phyloP scores from a whole-genome alignment of 768 basidiomycete genomes.

The Mycena alexandri region DNA sequence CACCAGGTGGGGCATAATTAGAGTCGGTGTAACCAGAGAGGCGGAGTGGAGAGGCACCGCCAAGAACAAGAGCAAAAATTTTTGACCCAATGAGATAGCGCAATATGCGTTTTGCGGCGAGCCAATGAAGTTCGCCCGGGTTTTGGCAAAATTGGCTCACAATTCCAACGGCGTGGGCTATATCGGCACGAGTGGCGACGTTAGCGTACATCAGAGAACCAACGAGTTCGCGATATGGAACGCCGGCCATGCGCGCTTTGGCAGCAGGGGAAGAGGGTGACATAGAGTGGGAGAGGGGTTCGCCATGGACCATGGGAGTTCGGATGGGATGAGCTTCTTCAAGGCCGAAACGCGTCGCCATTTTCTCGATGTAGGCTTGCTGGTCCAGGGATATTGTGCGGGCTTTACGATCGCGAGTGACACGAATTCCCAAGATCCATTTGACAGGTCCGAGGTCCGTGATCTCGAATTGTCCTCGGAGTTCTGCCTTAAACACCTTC shows the following conservation, averaged over 20 bases:
- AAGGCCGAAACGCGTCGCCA: slow-evolving; percentile 2
- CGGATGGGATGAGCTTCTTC: slow-evolving; percentile 6
- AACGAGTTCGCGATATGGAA: neutral
- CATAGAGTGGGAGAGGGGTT: slow-evolving; percentile 36
- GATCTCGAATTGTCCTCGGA: slow-evolving; percentile 30
- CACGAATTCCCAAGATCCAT: slow-evolving; percentile 43
- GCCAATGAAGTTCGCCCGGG: slow-evolving; percentile 39
- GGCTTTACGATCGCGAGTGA: slow-evolving; percentile 17
- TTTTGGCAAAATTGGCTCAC: no score
- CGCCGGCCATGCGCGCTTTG: neutral
- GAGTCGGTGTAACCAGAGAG: slow-evolving; percentile 11
- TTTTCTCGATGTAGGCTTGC: slow-evolving; percentile 7
- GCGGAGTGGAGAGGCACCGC: neutral
- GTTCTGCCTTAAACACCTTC: slow-evolving; percentile 25
- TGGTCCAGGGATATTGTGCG: slow-evolving; percentile 8
- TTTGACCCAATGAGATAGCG: slow-evolving; percentile 47
- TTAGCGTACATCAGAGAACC: neutral
- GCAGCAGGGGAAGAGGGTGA: neutral
- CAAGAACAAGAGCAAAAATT: neutral
- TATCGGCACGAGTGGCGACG: neutral
- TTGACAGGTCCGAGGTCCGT: slow-evolving; percentile 42
- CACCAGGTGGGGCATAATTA: slow-evolving; percentile 10
- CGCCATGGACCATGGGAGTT: slow-evolving; percentile 18
- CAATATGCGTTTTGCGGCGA: slow-evolving; percentile 47
- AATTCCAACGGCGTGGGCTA: neutral